A percentile compares a stretch with the other conserved stretches of the same genome.
These are phyloP conservation scores for Lupinus albus DNA, from an alignment of 306 rosid genomes.

Conservation along the genomic window DNA sequence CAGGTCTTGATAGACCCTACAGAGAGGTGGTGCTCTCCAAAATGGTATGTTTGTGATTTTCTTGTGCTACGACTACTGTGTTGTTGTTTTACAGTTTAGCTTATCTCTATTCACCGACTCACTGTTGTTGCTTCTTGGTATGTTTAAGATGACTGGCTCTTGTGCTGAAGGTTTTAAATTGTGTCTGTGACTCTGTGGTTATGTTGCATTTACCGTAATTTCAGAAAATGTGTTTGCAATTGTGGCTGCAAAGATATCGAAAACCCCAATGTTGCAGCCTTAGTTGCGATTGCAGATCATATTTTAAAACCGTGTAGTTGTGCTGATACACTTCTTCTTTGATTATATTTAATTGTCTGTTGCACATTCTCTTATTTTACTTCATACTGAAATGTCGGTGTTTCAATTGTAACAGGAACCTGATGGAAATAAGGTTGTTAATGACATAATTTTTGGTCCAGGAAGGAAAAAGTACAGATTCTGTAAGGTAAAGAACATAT, in stretches of 20 bases:
- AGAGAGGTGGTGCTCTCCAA: conserved; percentile 62
- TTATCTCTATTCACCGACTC: neutral
- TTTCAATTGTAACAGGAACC: conserved; percentile 56
- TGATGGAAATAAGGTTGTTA: conserved; percentile 75
- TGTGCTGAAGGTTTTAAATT: no score
- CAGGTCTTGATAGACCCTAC: conserved; percentile 75
- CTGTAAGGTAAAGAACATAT: conserved; percentile 68
- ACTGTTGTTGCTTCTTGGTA: neutral
- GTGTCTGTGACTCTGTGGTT: no score
- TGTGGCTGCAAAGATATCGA: no score
- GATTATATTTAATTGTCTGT: neutral
- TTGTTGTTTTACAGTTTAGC: neutral
- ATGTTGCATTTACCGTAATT: no score
- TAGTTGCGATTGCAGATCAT: no score
- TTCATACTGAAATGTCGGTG: conserved; percentile 26
- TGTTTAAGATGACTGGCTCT: neutral
- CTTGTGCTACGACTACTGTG: neutral
- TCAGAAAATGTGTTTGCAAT: no score
- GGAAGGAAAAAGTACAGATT: conserved; percentile 68
- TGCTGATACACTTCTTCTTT: neutral
- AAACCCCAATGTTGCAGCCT: no score
- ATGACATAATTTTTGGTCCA: conserved; percentile 63
- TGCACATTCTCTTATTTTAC: conserved; percentile 17
- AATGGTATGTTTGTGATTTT: conserved; percentile 50
- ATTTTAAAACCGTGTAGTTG: no score